Percentiles rank a stretch among this genome's conserved stretches.
These are phyloP conservation scores for Lichtheimia hyalospora DNA, from an alignment of 371 early-diverging fungal genomes.

Conservation along the genomic window DNA sequence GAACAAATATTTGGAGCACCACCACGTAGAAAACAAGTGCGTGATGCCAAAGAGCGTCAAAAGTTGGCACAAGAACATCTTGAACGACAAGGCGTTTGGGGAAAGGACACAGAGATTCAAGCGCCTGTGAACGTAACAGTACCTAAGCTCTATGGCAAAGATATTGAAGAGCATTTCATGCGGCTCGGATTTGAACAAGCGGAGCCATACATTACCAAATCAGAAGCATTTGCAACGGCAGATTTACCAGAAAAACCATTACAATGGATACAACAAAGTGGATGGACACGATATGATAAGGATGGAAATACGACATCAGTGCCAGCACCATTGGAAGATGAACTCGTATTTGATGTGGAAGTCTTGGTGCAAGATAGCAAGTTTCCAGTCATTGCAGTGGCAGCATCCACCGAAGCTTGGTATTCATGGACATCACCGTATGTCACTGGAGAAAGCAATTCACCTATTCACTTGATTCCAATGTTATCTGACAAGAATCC, in stretches of 20 bases:
- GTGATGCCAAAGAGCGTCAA: conserved; percentile 18
- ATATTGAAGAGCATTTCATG: conserved; percentile 83
- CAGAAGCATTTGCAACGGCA: conserved; percentile 48
- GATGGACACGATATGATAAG: conserved; percentile 84
- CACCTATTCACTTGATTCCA: conserved; percentile 66
- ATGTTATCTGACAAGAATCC: conserved; percentile 38
- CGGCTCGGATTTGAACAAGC: conserved; percentile 69
- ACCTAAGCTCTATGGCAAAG: conserved; percentile 56
- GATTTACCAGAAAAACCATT: conserved; percentile 56
- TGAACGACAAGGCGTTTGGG: conserved; percentile 60
- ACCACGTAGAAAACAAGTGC: conserved; percentile 7
- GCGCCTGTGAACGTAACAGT: conserved; percentile 41
- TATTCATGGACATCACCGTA: conserved; percentile 92
- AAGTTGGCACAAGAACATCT: conserved; percentile 60
- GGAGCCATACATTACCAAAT: conserved; percentile 51
- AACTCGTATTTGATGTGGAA: conserved; percentile 91
- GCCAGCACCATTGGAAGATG: conserved; percentile 59
- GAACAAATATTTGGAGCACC: conserved; percentile 37
- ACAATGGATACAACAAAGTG: conserved; percentile 61
- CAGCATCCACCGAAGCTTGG: conserved; percentile 77
- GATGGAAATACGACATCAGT: conserved; percentile 45
- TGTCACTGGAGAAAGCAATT: conserved; percentile 34
- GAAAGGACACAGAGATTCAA: conserved; percentile 56
- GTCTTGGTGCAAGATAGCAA: conserved; percentile 64
- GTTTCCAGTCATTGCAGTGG: conserved; percentile 85